Evolutionary conservation across 148 eudicot species (phyloP), one percentile per base, ranked within the genome.

Genomic region (Polygonum maritimum): DNA sequence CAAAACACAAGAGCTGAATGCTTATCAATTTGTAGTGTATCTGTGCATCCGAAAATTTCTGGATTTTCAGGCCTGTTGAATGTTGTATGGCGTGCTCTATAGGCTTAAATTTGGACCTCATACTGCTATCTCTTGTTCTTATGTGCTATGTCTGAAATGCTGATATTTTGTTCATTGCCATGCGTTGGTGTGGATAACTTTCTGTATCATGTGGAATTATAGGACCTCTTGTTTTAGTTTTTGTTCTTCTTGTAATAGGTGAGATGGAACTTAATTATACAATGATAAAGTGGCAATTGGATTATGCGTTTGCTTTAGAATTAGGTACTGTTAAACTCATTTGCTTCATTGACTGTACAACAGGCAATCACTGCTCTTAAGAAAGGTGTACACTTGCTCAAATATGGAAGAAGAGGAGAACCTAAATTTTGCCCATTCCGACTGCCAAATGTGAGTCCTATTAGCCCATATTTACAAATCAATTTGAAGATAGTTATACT

Each of bases 341-440:
- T 13, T 13, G n/a, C 71, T 67, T 15, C 71, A 35, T n/a, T 36
- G 45, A 14, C 38, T 67, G n/a, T 36, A 67, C 76, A 62, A 81
- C 97, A 90, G 97, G 97, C 97, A 47, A 89, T 92, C 70, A 92
- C 95, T 76, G 95, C 97, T 67, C 89, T 90, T 74, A 92, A 92
- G 85, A 92, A 90, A 82, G 97, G 97, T 26, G 97, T 95, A 21
- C 79, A 81, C 81, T 80, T 92, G 79, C 93, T 92, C 36, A 92
- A 92, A 80, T 92, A 92, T 84, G 97, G 97, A 80, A 86, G 97
- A 84, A 85, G 97, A 79, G 97, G 97, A 63, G 90, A 92, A 76
- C 97, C 94, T 5, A 92, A 92, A 77, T 88, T 90, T 80, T 92
- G 94, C 78, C 97, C 93, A 16, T 92, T 92, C 80, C 90, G 97